Evolutionary conservation across 176 grass and related monocot species (phyloP).

Genomic region (Neostapfia colusana): DNA sequence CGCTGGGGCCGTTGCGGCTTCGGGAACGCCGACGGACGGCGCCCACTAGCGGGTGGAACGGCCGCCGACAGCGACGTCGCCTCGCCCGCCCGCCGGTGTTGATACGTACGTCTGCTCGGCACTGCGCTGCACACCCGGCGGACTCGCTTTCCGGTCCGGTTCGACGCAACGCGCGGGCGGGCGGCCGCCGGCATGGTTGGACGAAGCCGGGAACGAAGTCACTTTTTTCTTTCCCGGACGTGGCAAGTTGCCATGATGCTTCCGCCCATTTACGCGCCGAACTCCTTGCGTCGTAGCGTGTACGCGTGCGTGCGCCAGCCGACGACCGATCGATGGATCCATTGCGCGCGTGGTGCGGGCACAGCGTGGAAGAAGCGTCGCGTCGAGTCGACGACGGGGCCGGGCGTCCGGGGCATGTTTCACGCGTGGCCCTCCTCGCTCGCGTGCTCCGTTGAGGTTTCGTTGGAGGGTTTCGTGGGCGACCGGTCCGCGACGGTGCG

Average conservation of each 20-base stretch:
- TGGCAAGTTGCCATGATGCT: slow-evolving; percentile 14
- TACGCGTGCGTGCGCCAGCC: neutral
- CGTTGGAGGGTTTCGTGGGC: slow-evolving; percentile 20
- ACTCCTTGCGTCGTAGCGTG: neutral
- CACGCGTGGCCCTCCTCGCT: slow-evolving; percentile 14
- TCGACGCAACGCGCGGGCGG: neutral
- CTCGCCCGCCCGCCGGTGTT: slow-evolving; percentile 23
- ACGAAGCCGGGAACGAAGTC: neutral
- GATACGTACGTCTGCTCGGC: slow-evolving; percentile 15
- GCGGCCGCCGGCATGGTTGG: slow-evolving; percentile 13
- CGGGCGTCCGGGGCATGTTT: slow-evolving; percentile 20
- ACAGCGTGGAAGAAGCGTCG: slow-evolving; percentile 40
- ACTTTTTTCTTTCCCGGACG: neutral
- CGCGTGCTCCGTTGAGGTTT: neutral
- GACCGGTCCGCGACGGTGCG: slow-evolving; percentile 38
- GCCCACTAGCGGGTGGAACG: slow-evolving; percentile 45
- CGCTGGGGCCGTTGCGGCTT: slow-evolving; percentile 41
- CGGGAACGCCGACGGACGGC: slow-evolving; percentile 51
- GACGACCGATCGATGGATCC: neutral
- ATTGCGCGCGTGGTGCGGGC: neutral
- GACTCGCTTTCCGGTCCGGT: slow-evolving; percentile 42
- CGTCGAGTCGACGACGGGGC: slow-evolving; percentile 21
- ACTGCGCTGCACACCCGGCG: neutral
- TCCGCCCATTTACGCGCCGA: slow-evolving; percentile 28
- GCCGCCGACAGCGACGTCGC: slow-evolving; percentile 41